These are phyloP conservation scores for Boletus semigastroideus DNA, from an alignment of 1,284 basidiomycete species.

Conservation along the genomic window DNA sequence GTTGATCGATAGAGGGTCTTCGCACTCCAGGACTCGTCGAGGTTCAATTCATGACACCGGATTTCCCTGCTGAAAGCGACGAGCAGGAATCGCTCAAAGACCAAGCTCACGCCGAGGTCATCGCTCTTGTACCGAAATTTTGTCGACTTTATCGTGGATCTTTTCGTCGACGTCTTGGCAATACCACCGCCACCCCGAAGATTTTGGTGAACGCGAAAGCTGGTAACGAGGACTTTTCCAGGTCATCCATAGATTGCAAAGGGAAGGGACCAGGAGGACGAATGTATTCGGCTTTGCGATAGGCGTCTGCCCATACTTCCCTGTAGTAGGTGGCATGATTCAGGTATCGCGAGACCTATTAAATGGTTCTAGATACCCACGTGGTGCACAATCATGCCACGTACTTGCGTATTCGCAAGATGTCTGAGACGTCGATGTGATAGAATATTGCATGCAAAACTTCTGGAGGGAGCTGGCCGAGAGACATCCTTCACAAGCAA, in stretches of 20 bases:
- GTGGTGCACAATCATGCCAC: too few relatives aligned
- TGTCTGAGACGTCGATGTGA: too few relatives aligned
- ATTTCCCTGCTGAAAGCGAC: slow-evolving; percentile 16
- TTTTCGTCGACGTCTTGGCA: background rate
- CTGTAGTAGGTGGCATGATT: slow-evolving; percentile 1
- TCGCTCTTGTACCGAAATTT: slow-evolving; percentile 14
- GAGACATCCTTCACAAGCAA: too few relatives aligned
- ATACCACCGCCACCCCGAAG: background rate
- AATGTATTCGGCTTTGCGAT: slow-evolving; percentile 15
- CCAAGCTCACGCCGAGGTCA: background rate
- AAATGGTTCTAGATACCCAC: background rate
- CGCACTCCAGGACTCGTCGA: slow-evolving; percentile 2
- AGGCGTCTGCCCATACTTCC: slow-evolving; percentile 15
- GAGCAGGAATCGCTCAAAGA: slow-evolving; percentile 22
- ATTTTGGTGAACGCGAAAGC: slow-evolving; percentile 8
- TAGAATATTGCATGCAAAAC: too few relatives aligned
- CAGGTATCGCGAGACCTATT: slow-evolving; percentile 18
- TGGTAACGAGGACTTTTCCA: slow-evolving; percentile 12
- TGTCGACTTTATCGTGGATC: background rate
- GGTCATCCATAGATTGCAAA: slow-evolving; percentile 12
- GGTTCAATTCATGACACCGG: slow-evolving; percentile 19
- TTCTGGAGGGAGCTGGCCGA: too few relatives aligned
- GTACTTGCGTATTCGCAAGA: too few relatives aligned
- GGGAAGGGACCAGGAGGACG: slow-evolving; percentile 20
- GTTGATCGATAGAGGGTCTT: slow-evolving; percentile 9